phyloP scores from a whole-genome alignment of 106 monocot genomes.

The Allium cepa region DNA sequence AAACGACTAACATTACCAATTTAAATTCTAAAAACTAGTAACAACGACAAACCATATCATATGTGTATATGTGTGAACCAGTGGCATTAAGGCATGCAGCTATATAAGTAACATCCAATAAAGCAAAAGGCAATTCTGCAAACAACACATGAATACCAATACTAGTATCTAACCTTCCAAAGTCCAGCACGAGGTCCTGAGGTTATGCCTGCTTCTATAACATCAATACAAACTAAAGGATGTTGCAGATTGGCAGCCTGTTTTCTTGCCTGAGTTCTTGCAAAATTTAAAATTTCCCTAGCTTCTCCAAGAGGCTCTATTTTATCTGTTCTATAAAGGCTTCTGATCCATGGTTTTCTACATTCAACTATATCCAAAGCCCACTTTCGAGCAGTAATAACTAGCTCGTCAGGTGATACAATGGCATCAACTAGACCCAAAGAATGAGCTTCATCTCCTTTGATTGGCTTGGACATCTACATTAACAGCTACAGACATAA shows the following conservation, averaged over 20 bases:
- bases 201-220: constrained; percentile 78
- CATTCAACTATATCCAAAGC: constrained; percentile 73
- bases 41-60: no score
- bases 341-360: constrained; percentile 76
- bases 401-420: constrained; percentile 44
- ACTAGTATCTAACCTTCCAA: constrained; percentile 46
- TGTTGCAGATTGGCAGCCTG: constrained; percentile 56
- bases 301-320: constrained; percentile 60
- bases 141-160: no score
- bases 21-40: no score
- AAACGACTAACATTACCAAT: no score
- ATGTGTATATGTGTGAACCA: no score
- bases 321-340: constrained; percentile 71
- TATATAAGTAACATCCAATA: no score
- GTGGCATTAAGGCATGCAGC: no score
- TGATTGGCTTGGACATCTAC: constrained; percentile 77
- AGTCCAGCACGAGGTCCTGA: constrained; percentile 77
- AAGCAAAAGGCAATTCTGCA: no score
- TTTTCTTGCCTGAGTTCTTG: constrained; percentile 59
- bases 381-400: constrained; percentile 56
- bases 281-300: constrained; percentile 71
- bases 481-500: neutral
- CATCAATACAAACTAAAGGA: constrained; percentile 82
- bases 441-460: constrained; percentile 62
- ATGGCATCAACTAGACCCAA: constrained; percentile 74